phyloP scores from a whole-genome alignment of 176 grass and related monocot species.

The Eleusine indica region DNA sequence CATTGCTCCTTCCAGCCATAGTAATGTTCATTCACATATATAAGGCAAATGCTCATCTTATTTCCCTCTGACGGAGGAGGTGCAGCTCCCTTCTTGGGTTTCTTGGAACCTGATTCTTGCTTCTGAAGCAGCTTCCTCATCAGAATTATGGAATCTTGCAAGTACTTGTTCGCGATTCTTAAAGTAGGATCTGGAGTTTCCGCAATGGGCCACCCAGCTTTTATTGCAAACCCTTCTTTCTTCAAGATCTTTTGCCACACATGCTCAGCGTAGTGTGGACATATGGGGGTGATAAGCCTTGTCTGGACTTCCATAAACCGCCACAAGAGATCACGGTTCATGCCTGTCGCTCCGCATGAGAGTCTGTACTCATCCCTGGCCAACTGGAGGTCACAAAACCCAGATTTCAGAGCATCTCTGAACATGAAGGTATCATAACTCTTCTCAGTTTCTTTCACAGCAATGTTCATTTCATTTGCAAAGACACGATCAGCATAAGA shows the following conservation, averaged over 20 bases:
- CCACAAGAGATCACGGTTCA: slow-evolving; percentile 66
- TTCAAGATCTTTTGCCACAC: slow-evolving; percentile 70
- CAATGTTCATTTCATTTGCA: slow-evolving; percentile 77
- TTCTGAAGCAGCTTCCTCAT: slow-evolving; percentile 80
- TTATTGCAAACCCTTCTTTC: slow-evolving; percentile 67
- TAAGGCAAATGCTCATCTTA: slow-evolving; percentile 56
- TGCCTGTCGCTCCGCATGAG: slow-evolving; percentile 65
- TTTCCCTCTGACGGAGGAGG: slow-evolving; percentile 43
- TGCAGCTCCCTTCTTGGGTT: slow-evolving; percentile 66
- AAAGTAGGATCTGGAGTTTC: slow-evolving; percentile 59
- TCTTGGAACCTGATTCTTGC: slow-evolving; percentile 71
- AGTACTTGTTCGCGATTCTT: slow-evolving; percentile 72
- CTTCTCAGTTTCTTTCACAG: slow-evolving; percentile 69
- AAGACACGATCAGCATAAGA: slow-evolving; percentile 74
- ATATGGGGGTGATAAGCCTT: slow-evolving; percentile 65
- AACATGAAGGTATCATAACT: slow-evolving; percentile 80
- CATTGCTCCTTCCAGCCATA: slow-evolving; percentile 88
- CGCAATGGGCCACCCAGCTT: slow-evolving; percentile 67
- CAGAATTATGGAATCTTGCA: slow-evolving; percentile 69
- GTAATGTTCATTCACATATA: slow-evolving; percentile 74
- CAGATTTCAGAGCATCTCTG: slow-evolving; percentile 74
- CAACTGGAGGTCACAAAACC: slow-evolving; percentile 81
- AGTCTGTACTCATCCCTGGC: slow-evolving; percentile 84
- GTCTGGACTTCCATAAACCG: slow-evolving; percentile 81
- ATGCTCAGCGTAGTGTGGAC: slow-evolving; percentile 77